Base-by-base conservation (phyloP, 805 yeast species). In the Yarrowia sp. region DNA sequence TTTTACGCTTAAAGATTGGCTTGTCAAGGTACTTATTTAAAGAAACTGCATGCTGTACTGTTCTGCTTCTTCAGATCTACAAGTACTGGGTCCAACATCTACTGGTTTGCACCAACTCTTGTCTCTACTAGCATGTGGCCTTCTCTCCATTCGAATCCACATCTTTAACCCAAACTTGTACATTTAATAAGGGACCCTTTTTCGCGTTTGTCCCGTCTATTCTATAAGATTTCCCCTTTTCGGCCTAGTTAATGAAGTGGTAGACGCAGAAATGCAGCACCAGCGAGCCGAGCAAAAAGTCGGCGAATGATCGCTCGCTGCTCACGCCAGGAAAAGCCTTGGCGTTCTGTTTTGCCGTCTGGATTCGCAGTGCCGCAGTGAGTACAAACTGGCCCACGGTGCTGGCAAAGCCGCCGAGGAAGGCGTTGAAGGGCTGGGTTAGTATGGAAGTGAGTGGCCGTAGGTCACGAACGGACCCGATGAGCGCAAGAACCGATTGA, bases 371-470 rank as follows among this genome's bases (percentile, higher is more conserved):
- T 36, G 69, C 66, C n/a, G 78, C 80, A 12, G 96, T 85, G 68
- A 95, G 82, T 26, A 95, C 98, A 75, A 95, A 95, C 76, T 95
- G 98, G 14, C 96, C 98, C 59, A 95, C 98, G 49, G 98, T 90
- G 22, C 91, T 80, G 64, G 88, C 83, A 74, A 95, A 95, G 1
- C 98, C 98, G 21, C 96, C 93, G 66, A 95, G 81, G 74, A 95
- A 95, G 24, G 97, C 98, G 77, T 95, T 95, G 83, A 95, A 95
- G 17, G 99, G 99, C 83, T 76, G 59, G 38, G 52, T 38, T 56
- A 63, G 40, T 66, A 3, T 19, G 14, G 51, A 26, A 28, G 17
- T 17, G 16, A 17, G 46, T 6, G 28, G 26, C 24, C 26, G 38
- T 5, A 16, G 38, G 38, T 33, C 17, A 16, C 24, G 24, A 38